Evolutionary conservation across 2,329 filamentous ascomycete genomes (phyloP).

Genomic region (Aureobasidium leucospermi): DNA sequence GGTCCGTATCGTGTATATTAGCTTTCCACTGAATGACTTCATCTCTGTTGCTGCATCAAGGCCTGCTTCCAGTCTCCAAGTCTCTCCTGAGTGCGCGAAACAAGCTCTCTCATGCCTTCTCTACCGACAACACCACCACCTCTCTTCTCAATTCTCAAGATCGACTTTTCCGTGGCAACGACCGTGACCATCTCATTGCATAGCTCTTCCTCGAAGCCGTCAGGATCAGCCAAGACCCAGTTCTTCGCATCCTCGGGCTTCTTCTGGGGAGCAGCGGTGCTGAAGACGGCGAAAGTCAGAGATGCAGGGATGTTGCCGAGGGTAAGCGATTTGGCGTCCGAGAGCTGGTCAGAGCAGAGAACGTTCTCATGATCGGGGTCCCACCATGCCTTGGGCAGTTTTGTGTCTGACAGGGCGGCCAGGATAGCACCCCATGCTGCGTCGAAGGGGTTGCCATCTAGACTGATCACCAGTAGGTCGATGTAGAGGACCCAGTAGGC

Average conservation of each 20-base stretch:
- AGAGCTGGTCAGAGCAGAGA: constrained; percentile 59
- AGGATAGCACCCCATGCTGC: constrained; percentile 80
- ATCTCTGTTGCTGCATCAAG: constrained; percentile 14
- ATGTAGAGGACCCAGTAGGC: constrained; percentile 95
- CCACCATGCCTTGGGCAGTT: constrained; percentile 72
- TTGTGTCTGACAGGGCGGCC: constrained; percentile 71
- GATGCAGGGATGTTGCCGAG: constrained; percentile 65
- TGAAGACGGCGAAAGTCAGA: constrained; percentile 72
- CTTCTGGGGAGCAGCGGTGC: constrained; percentile 45
- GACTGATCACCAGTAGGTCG: constrained; percentile 86
- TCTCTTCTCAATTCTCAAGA: constrained; percentile 72
- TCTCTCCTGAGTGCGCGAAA: constrained; percentile 50
- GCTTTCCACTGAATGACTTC: background rate
- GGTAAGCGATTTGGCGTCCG: constrained; percentile 48
- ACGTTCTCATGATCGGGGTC: constrained; percentile 74
- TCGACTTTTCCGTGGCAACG: constrained; percentile 57
- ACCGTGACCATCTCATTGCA: constrained; percentile 79
- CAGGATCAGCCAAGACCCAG: constrained; percentile 83
- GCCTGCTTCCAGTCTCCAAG: constrained; percentile 50
- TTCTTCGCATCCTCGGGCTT: constrained; percentile 31
- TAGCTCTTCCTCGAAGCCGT: constrained; percentile 79
- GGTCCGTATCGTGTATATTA: background rate
- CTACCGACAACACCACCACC: constrained; percentile 67
- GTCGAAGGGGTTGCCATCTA: constrained; percentile 88
- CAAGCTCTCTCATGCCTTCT: constrained; percentile 53